phyloP scores from a whole-genome alignment of 2,329 filamentous ascomycete genomes.

The Chalaropsis thielavioides region DNA sequence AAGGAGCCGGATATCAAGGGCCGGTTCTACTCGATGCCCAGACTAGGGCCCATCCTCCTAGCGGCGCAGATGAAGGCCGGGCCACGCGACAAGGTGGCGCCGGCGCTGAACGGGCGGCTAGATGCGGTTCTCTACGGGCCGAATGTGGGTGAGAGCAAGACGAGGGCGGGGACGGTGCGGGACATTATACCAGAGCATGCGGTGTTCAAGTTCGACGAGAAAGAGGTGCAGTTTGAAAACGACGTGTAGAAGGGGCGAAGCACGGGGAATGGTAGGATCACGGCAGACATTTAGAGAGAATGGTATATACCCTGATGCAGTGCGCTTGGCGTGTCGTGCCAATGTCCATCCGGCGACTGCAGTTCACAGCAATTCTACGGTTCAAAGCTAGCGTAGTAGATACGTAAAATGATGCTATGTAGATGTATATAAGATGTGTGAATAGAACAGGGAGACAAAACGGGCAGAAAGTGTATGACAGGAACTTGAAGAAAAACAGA shows the following conservation, averaged over 20 bases:
- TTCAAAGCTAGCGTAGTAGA: background rate
- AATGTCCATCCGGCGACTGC: background rate
- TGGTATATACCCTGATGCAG: background rate
- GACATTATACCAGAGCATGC: constrained; percentile 25
- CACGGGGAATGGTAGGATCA: background rate
- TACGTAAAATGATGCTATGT: constrained; percentile 6
- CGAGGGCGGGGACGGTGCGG: constrained; percentile 32
- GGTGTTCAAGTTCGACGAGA: constrained; percentile 13
- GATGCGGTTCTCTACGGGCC: constrained; percentile 26
- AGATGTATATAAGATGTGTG: constrained; percentile 16
- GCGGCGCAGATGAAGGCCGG: constrained; percentile 27
- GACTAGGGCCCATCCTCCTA: constrained; percentile 37
- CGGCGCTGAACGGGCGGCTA: constrained; percentile 40
- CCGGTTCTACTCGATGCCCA: constrained; percentile 43
- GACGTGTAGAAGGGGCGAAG: constrained; percentile 1
- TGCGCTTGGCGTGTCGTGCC: background rate
- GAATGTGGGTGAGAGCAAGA: constrained; percentile 28
- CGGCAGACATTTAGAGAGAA: background rate
- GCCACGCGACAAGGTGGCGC: constrained; percentile 19
- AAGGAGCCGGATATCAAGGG: constrained; percentile 37
- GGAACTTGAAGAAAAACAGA: background rate
- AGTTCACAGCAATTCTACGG: background rate
- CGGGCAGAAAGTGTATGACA: background rate
- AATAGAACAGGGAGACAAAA: constrained; percentile 18
- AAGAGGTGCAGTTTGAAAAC: constrained; percentile 15